A percentile compares a stretch with the other conserved stretches of the same genome.
phyloP scores from a whole-genome alignment of 805 yeast genomes.

The Ogataea ramenticola region DNA sequence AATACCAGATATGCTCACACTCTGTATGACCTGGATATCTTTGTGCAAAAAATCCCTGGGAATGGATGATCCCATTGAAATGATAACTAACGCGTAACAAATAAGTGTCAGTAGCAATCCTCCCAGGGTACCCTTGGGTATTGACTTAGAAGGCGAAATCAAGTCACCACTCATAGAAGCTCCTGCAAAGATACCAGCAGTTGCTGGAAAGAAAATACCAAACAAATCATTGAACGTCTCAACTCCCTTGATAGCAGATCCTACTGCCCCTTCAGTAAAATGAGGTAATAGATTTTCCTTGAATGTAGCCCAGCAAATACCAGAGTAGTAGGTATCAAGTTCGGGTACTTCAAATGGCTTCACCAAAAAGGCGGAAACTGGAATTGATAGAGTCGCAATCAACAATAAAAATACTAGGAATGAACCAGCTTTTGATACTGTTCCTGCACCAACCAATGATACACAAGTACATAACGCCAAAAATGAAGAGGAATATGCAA shows the following conservation, averaged over 20 bases:
- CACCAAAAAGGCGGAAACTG: conserved; percentile 64
- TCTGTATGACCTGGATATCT: conserved; percentile 83
- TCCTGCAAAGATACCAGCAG: conserved; percentile 98
- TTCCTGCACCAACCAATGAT: conserved; percentile 71
- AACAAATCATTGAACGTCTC: conserved; percentile 83
- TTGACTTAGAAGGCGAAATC: conserved; percentile 75
- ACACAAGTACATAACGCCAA: conserved; percentile 66
- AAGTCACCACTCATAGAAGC: conserved; percentile 98
- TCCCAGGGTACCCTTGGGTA: conserved; percentile 89
- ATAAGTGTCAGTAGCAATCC: conserved; percentile 74
- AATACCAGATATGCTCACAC: conserved; percentile 61
- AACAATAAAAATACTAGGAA: conserved; percentile 61
- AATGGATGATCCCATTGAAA: conserved; percentile 71
- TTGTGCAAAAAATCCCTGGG: conserved; percentile 71
- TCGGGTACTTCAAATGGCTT: conserved; percentile 53
- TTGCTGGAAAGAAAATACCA: conserved; percentile 96
- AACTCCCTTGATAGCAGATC: conserved; percentile 51
- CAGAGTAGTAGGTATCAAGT: conserved; percentile 51
- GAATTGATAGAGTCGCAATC: conserved; percentile 72
- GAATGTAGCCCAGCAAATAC: conserved; percentile 64
- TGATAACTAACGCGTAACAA: conserved; percentile 72
- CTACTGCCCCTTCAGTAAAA: conserved; percentile 89
- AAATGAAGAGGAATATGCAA: conserved; percentile 64
- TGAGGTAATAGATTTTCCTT: conserved; percentile 64
- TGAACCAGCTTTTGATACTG: conserved; percentile 79